Percentiles rank a stretch among this genome's conserved stretches.
Evolutionary conservation across 2,329 filamentous ascomycete species (phyloP).

Genomic region (Colletotrichum phormii): DNA sequence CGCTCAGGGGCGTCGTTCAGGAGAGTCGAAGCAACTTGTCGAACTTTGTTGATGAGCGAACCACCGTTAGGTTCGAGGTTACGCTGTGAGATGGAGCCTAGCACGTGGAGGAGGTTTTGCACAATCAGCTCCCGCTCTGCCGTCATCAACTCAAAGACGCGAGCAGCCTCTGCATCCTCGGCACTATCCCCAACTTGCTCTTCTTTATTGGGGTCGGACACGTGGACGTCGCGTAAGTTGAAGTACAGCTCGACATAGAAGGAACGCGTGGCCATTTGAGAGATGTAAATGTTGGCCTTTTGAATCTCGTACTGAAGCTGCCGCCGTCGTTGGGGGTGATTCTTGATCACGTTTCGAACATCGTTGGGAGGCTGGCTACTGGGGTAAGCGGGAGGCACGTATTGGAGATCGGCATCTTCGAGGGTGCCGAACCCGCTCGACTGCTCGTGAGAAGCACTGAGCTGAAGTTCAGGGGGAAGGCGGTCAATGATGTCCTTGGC

Average conservation of each 20-base stretch:
- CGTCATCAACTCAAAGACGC: slow-evolving; percentile 73
- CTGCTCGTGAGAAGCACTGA: slow-evolving; percentile 56
- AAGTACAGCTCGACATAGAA: slow-evolving; percentile 91
- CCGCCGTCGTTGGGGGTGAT: slow-evolving; percentile 62
- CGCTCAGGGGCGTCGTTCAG: slow-evolving; percentile 68
- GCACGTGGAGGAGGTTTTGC: slow-evolving; percentile 79
- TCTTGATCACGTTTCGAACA: slow-evolving; percentile 60
- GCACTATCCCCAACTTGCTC: slow-evolving; percentile 48
- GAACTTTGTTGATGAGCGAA: slow-evolving; percentile 84
- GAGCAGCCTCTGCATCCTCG: slow-evolving; percentile 56
- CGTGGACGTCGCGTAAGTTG: slow-evolving; percentile 76
- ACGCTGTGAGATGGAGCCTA: slow-evolving; percentile 83
- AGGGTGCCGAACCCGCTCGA: slow-evolving; percentile 51
- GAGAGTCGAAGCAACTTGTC: slow-evolving; percentile 84
- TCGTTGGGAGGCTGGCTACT: slow-evolving; percentile 60
- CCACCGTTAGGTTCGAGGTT: slow-evolving; percentile 81
- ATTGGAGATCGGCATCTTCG: slow-evolving; percentile 61
- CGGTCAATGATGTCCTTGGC: slow-evolving; percentile 77
- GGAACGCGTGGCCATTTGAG: slow-evolving; percentile 82
- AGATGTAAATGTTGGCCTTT: slow-evolving; percentile 89
- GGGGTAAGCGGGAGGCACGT: slow-evolving; percentile 63
- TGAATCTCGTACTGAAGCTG: slow-evolving; percentile 87
- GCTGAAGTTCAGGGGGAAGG: slow-evolving; percentile 76
- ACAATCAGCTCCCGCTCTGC: slow-evolving; percentile 85
- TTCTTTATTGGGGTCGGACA: slow-evolving; percentile 55